Percentiles rank a stretch among this genome's conserved stretches.
These are phyloP conservation scores for Pichia inconspicua DNA, from an alignment of 1,139 yeast species.

Conservation along the genomic window DNA sequence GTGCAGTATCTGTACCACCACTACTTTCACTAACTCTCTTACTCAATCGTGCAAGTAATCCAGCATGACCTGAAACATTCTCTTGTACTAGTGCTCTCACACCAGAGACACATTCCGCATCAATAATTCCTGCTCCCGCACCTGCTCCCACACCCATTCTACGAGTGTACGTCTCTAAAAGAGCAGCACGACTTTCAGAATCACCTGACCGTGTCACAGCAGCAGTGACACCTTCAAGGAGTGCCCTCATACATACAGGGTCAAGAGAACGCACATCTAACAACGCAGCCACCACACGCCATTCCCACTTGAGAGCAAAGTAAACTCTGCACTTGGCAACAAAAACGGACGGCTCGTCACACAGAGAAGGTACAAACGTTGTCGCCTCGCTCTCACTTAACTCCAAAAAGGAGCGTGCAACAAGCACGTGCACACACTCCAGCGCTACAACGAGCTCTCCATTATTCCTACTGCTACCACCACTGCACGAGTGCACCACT, in stretches of 20 bases:
- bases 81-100: not conserved
- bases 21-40: not conserved
- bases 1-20: conserved; percentile 36
- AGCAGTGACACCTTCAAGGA: not conserved
- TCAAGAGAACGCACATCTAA: not conserved
- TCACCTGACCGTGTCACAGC: not conserved
- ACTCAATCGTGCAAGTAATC: not conserved
- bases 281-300: not conserved
- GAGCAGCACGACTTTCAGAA: not conserved
- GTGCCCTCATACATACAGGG: not conserved
- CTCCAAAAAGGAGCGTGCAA: not conserved
- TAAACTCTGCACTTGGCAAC: not conserved
- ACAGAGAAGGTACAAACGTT: not conserved
- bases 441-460: not conserved
- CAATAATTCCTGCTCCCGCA: not conserved
- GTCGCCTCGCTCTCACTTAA: not conserved
- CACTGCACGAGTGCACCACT: not conserved
- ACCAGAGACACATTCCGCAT: not conserved
- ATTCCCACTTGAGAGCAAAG: not conserved
- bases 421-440: not conserved
- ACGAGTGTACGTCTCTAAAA: not conserved
- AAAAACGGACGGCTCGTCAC: not conserved
- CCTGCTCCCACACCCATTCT: not conserved
- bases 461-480: too few species aligned
- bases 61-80: not conserved